These are phyloP conservation scores for Diplodia intermedia DNA, from an alignment of 2,329 filamentous ascomycete genomes.

Conservation along the genomic window DNA sequence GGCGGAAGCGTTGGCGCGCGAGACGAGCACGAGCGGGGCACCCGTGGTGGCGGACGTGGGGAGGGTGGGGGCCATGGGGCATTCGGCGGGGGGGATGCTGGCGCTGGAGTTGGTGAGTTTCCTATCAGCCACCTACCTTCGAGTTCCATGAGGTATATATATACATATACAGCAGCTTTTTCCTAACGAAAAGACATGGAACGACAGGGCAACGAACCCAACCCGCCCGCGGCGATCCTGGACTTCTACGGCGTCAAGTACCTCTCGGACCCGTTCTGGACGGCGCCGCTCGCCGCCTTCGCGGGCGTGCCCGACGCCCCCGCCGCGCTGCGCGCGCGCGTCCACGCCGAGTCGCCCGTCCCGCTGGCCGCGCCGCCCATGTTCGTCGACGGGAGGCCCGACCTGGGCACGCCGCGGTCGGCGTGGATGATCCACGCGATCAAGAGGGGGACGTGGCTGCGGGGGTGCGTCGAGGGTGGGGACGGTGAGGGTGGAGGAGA, in stretches of 20 bases:
- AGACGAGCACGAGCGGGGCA: not conserved
- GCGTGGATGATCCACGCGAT: constrained; percentile 13
- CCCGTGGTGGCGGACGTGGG: constrained; percentile 39
- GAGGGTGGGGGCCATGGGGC: constrained; percentile 47
- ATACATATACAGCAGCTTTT: too few relatives aligned
- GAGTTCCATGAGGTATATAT: too few relatives aligned
- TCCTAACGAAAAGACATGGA: not conserved
- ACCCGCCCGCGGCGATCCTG: constrained; percentile 44
- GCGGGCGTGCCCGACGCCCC: constrained; percentile 32
- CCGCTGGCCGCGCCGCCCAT: constrained; percentile 37
- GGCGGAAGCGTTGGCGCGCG: constrained; percentile 35
- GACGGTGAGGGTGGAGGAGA: not conserved
- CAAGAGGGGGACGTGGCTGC: not conserved
- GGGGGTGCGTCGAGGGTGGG: not conserved
- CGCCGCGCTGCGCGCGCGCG: constrained; percentile 42
- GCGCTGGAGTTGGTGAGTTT: constrained; percentile 55
- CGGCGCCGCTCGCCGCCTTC: constrained; percentile 42
- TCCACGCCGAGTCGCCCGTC: constrained; percentile 45
- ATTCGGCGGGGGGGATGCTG: constrained; percentile 48
- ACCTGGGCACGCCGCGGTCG: not conserved
- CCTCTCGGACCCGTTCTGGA: constrained; percentile 50
- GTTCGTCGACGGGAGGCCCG: not conserved
- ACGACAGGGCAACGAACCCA: not conserved
- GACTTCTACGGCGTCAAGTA: constrained; percentile 50
- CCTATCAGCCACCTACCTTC: too few relatives aligned